Evolutionary conservation across 2,329 filamentous ascomycete genomes (phyloP).

Genomic region (Knoxdaviesia proteae): DNA sequence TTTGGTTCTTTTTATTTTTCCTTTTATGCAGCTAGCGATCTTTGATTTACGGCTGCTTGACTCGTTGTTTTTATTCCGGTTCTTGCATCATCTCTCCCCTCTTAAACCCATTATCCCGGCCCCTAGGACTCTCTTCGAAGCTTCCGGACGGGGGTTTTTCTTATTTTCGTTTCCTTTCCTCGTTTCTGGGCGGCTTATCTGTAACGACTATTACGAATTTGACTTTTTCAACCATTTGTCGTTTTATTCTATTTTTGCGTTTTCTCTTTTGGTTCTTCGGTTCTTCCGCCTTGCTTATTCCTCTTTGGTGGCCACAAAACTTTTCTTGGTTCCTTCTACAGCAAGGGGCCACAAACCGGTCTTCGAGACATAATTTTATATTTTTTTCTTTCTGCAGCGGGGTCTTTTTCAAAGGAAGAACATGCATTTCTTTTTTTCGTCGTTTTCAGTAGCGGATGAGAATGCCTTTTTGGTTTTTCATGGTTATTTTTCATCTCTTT

Average conservation of each 20-base stretch:
- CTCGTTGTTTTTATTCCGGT: too few relatives aligned
- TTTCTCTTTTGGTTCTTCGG: neutral
- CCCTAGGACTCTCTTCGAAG: neutral
- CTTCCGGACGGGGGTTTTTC: neutral
- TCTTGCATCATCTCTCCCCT: neutral
- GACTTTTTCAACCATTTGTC: slow-evolving; percentile 3
- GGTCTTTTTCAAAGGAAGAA: too few relatives aligned
- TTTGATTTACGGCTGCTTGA: too few relatives aligned
- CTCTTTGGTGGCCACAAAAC: neutral
- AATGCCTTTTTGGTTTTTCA: neutral
- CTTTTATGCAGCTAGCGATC: too few relatives aligned
- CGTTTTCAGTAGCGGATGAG: neutral
- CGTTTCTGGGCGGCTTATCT: slow-evolving; percentile 1
- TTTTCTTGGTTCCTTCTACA: neutral
- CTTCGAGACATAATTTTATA: too few relatives aligned
- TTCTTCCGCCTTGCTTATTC: neutral
- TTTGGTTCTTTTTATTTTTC: too few relatives aligned
- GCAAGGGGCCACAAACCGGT: too few relatives aligned
- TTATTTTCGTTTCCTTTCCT: neutral
- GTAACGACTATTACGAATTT: slow-evolving; percentile 3
- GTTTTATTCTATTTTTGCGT: slow-evolving; percentile 4
- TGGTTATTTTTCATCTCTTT: too few relatives aligned
- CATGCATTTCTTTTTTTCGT: too few relatives aligned
- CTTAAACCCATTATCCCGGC: too few relatives aligned
- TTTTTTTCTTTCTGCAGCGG: too few relatives aligned